These are phyloP conservation scores for Phialophora chinensis DNA, from an alignment of 2,329 filamentous ascomycete genomes.

Conservation along the genomic window DNA sequence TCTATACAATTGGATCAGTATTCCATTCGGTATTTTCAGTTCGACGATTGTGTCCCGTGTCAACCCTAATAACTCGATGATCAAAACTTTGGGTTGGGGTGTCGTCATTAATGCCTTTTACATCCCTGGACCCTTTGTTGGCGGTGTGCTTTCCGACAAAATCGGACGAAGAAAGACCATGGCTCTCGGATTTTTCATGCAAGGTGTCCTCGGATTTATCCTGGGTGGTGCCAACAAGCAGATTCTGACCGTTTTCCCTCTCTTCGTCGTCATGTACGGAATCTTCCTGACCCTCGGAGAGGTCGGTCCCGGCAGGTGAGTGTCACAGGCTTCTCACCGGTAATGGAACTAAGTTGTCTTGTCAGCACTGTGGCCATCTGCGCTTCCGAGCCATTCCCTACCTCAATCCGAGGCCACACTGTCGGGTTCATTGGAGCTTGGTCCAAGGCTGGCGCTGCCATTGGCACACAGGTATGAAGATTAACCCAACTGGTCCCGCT, in stretches of 20 bases:
- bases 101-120: no score
- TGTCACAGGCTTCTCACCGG: no score
- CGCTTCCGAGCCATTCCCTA: slow-evolving; percentile 58
- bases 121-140: no score
- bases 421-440: slow-evolving; percentile 56
- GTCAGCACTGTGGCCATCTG: slow-evolving; percentile 46
- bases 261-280: slow-evolving; percentile 60
- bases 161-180: no score
- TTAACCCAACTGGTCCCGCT: neutral
- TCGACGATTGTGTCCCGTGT: no score
- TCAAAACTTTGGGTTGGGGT: no score
- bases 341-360: neutral
- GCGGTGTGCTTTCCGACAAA: no score
- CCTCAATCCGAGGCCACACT: slow-evolving; percentile 57
- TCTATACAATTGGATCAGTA: no score
- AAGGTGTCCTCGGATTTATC: slow-evolving; percentile 46
- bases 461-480: slow-evolving; percentile 55
- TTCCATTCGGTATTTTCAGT: no score
- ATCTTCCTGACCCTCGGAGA: slow-evolving; percentile 58
- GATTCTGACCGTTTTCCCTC: slow-evolving; percentile 56
- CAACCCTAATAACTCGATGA: no score
- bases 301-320: slow-evolving; percentile 56
- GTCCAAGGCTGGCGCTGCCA: slow-evolving; percentile 58
- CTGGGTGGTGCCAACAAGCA: slow-evolving; percentile 55
- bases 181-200: no score